Conservation (phyloP, 2,329 filamentous ascomycete genomes). For the Scolecobasidium constrictum region DNA sequence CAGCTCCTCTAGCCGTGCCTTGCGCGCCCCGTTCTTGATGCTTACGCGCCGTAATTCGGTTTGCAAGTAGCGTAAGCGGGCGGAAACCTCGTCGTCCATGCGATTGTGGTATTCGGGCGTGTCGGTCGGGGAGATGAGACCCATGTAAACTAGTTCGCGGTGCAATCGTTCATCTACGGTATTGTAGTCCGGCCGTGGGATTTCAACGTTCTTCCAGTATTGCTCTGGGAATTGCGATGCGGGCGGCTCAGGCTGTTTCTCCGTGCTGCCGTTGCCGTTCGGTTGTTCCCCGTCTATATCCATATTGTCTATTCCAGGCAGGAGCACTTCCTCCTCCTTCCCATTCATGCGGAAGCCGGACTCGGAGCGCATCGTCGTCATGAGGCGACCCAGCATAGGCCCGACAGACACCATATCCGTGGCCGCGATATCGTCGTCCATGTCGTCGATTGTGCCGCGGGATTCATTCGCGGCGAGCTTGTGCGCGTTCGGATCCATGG, state of each 20-base stretch:
- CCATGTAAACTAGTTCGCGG: conserved; percentile 82
- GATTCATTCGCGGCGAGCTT: conserved; percentile 69
- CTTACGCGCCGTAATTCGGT: conserved; percentile 70
- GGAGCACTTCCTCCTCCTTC: conserved; percentile 34
- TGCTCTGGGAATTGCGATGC: conserved; percentile 75
- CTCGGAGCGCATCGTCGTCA: conserved; percentile 70
- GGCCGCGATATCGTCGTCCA: conserved; percentile 78
- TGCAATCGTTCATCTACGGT: conserved; percentile 86
- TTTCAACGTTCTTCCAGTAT: conserved; percentile 60
- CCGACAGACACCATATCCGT: conserved; percentile 84
- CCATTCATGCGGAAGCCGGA: conserved; percentile 36
- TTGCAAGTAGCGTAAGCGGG: conserved; percentile 77
- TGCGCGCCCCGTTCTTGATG: conserved; percentile 81
- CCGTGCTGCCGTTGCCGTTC: conserved; percentile 16
- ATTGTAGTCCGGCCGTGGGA: conserved; percentile 55
- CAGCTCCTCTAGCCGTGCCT: conserved; percentile 73
- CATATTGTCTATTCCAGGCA: conserved; percentile 33
- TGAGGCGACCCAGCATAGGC: conserved; percentile 70
- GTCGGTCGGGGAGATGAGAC: conserved; percentile 62
- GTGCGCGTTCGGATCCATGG: conserved; percentile 58
- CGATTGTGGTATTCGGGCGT: conserved; percentile 76
- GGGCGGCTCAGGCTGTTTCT: conserved; percentile 31
- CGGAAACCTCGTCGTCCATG: conserved; percentile 88
- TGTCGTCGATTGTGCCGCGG: conserved; percentile 71
- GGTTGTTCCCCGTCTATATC: conserved; percentile 33